phyloP scores from a whole-genome alignment of 192 early-diverging fungal species.

The Backusella westeae region DNA sequence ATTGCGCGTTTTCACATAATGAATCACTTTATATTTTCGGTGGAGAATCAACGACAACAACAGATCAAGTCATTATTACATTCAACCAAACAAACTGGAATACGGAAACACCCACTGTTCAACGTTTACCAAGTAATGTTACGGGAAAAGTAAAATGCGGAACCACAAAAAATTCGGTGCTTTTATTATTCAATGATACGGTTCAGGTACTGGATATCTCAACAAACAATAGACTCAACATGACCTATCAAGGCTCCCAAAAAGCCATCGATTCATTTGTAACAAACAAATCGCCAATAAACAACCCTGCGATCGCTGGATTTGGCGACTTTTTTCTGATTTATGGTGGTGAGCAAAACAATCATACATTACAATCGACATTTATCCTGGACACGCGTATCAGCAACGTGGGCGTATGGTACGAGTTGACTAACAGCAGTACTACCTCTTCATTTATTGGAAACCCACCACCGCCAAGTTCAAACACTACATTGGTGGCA shows the following conservation, averaged over 20 bases:
- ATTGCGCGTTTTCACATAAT: slow-evolving; percentile 1
- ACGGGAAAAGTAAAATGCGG: not conserved
- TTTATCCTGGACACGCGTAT: not conserved
- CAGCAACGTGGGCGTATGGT: not conserved
- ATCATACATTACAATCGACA: not conserved
- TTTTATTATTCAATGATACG: not conserved
- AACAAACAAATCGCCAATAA: not conserved
- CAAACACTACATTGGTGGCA: not conserved
- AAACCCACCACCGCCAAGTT: not conserved
- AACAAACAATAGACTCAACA: not conserved
- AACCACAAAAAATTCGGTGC: not conserved
- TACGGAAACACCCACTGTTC: not conserved
- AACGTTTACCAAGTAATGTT: not conserved
- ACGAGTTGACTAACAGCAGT: not conserved
- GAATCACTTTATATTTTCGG: not conserved
- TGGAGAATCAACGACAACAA: not conserved
- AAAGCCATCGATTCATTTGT: not conserved
- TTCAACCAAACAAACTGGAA: not conserved
- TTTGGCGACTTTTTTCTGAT: not conserved
- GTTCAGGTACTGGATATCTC: not conserved
- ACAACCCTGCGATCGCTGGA: not conserved
- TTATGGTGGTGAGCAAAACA: not conserved
- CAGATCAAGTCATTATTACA: not conserved
- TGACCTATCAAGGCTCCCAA: not conserved
- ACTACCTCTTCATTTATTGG: not conserved